Evolutionary conservation across 768 basidiomycete species (phyloP).

Genomic region (Leccinum rimulosum): DNA sequence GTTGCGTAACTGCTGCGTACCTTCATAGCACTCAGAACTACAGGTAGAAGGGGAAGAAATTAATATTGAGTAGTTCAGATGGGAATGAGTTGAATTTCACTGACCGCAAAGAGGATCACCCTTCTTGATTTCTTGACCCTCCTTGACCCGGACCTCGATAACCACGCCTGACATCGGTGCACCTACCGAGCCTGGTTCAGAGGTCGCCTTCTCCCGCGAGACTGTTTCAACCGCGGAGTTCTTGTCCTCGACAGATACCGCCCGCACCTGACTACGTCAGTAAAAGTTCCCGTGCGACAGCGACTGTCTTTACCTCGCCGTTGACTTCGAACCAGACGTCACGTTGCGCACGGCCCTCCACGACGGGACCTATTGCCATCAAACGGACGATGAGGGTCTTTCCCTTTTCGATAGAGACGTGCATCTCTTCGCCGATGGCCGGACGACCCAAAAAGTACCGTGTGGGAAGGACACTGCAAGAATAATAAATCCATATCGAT

Average conservation of each 20-base stretch:
- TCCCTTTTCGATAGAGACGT: constrained; percentile 92
- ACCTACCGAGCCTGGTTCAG: constrained; percentile 94
- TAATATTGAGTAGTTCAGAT: constrained; percentile 24
- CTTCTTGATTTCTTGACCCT: constrained; percentile 96
- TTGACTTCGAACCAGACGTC: constrained; percentile 99
- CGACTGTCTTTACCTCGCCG: constrained; percentile 64
- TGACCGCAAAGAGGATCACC: constrained; percentile 92
- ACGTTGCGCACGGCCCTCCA: constrained; percentile 86
- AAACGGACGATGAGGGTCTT: constrained; percentile 96
- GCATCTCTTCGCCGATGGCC: constrained; percentile 91
- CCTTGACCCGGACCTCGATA: constrained; percentile 96
- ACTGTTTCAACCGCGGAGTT: constrained; percentile 96
- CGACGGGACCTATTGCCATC: constrained; percentile 92
- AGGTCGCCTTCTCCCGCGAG: constrained; percentile 90
- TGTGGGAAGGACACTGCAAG: constrained; percentile 84
- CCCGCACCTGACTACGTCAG: constrained; percentile 65
- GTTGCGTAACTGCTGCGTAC: constrained; percentile 38
- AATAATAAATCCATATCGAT: constrained; percentile 14
- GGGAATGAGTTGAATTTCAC: constrained; percentile 30
- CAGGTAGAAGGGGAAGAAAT: constrained; percentile 10
- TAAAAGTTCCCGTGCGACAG: constrained; percentile 10
- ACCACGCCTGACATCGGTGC: constrained; percentile 98
- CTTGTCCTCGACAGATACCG: constrained; percentile 93
- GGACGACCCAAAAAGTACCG: constrained; percentile 97
- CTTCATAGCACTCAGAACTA: constrained; percentile 97